Base-by-base conservation (phyloP, 345 rosid species). In the Eutrema heterophyllum region DNA sequence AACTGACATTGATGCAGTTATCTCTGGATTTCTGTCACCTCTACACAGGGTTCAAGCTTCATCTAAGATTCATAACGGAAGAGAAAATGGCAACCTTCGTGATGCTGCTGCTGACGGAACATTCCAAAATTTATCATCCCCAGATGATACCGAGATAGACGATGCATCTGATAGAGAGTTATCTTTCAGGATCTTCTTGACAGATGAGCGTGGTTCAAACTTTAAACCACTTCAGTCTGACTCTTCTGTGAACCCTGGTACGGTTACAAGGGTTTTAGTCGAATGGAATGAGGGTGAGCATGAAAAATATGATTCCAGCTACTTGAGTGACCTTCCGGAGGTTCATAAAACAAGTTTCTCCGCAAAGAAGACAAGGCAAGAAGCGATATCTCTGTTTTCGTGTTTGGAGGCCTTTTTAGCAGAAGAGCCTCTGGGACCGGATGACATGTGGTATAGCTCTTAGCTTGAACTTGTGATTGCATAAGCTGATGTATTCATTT, bases 341-440 rank as follows among this genome's bases (percentile, higher is more conserved):
- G 97, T 92, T 73, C 85, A 79, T 44, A 95, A 92, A 84, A 83
- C 87, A 45, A 93, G 89, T 51, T 82, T 83, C 74, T 82, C 86
- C 24, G 87, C 85, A 12, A 95, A 95, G 82, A 92, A 92, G 80
- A 89, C 97, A 60, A 86, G 89, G 66, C 97, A 88, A 78, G 99
- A 95, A 84, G 89, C 91, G 52, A 86, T 92, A 71, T 88, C 98
- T 30, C 75, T 95, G 66, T 95, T 88, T 83, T 95, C 97, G 8
- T 95, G 99, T 73, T 79, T 95, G 84, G 99, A 92, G 73, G 99
- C 97, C 30, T 92, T 92, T 81, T 75, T 95, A 88, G 90, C 88
- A 43, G 99, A 95, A 78, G 99, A 95, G 62, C 99, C 99, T 36
- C 81, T 92, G 5, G 99, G 96, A 69, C 99, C 97, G 16, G 92